These are phyloP conservation scores for Epichloe sp. DNA, from an alignment of 2,329 filamentous ascomycete genomes.

Conservation along the genomic window DNA sequence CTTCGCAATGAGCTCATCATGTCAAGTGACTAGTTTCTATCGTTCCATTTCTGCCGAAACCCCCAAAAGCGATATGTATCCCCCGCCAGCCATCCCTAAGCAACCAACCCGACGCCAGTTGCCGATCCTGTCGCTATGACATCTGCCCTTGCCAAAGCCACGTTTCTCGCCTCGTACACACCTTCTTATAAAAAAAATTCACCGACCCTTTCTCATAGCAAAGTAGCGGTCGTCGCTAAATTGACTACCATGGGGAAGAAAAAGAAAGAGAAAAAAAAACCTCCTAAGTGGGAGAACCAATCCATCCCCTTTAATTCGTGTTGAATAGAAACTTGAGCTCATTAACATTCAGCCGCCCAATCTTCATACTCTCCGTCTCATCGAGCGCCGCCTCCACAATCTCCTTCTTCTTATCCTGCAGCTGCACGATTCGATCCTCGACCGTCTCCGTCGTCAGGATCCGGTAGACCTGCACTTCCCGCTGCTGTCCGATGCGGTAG, in stretches of 20 bases:
- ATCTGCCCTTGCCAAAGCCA: too few species aligned
- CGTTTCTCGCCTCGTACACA: too few species aligned
- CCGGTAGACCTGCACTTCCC: constrained; percentile 65
- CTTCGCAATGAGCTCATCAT: too few species aligned
- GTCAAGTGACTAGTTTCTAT: too few species aligned
- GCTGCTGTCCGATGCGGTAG: constrained; percentile 71
- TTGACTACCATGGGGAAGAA: too few species aligned
- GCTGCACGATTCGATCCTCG: constrained; percentile 69
- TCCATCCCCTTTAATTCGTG: constrained; percentile 1
- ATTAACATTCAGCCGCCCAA: constrained; percentile 50
- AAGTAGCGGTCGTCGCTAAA: too few species aligned
- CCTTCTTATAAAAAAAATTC: too few species aligned
- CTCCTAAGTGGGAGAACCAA: too few species aligned
- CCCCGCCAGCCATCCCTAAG: not conserved
- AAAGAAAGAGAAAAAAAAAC: too few species aligned
- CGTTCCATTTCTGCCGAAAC: not conserved
- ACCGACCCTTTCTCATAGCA: too few species aligned
- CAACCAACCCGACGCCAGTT: not conserved
- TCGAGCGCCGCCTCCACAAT: constrained; percentile 71
- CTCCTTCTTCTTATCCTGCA: constrained; percentile 67
- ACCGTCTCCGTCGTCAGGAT: constrained; percentile 67
- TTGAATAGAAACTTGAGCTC: constrained; percentile 61
- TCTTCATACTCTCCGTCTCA: constrained; percentile 52
- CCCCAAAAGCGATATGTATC: not conserved
- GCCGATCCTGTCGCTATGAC: not conserved